Conservation (phyloP, 1,139 yeast species). For the Saccharomycopsis crataegensis region DNA sequence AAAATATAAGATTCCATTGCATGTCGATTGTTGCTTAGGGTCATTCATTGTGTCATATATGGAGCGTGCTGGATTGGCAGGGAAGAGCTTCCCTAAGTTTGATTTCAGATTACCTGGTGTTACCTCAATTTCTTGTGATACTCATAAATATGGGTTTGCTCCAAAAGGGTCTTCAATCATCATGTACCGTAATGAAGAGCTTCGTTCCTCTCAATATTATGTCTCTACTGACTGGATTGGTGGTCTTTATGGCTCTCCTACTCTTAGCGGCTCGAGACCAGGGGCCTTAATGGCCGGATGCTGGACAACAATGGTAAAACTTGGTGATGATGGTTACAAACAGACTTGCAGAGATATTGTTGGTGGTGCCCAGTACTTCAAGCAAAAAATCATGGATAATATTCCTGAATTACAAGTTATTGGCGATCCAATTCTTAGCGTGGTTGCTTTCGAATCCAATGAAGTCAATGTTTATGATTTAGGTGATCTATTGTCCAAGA, state of each 20-base stretch:
- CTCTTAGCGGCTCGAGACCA: slow-evolving; percentile 93
- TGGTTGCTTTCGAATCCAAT: slow-evolving; percentile 63
- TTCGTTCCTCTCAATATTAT: slow-evolving; percentile 79
- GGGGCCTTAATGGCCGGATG: slow-evolving; percentile 97
- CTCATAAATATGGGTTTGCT: slow-evolving; percentile 97
- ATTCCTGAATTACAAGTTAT: slow-evolving; percentile 54
- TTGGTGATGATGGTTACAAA: slow-evolving; percentile 76
- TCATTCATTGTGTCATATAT: slow-evolving; percentile 83
- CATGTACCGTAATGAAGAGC: slow-evolving; percentile 65
- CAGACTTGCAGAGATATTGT: slow-evolving; percentile 63
- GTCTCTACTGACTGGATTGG: slow-evolving; percentile 85
- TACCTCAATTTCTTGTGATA: slow-evolving; percentile 95
- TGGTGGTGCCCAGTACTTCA: slow-evolving; percentile 52
- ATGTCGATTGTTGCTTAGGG: slow-evolving; percentile 94
- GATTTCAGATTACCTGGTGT: slow-evolving; percentile 91
- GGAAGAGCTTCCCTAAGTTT: slow-evolving; percentile 48
- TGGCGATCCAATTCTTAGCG: slow-evolving; percentile 84
- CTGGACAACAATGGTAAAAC: slow-evolving; percentile 82
- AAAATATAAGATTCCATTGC: slow-evolving; percentile 65
- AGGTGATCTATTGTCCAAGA: slow-evolving; percentile 56
- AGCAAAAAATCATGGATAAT: slow-evolving; percentile 38
- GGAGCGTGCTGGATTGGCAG: slow-evolving; percentile 54
- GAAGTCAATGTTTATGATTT: slow-evolving; percentile 62
- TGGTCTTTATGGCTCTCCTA: slow-evolving; percentile 94
- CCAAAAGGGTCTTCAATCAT: slow-evolving; percentile 94